phyloP scores from a whole-genome alignment of 805 yeast genomes.

The Schizosaccharomyces cryophilus region DNA sequence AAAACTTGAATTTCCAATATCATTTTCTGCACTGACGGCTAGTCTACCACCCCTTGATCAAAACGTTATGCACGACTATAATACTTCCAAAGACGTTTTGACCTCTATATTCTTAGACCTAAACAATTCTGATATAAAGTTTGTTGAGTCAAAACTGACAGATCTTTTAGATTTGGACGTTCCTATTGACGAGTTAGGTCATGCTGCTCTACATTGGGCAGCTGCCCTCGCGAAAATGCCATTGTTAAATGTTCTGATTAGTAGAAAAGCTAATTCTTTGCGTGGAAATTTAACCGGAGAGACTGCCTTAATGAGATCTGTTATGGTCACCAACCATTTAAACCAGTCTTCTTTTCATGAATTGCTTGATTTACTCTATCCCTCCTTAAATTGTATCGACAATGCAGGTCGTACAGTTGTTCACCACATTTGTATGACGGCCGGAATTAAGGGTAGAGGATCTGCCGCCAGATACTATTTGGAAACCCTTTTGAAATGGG shows the following conservation, averaged over 20 bases:
- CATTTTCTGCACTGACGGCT: neutral
- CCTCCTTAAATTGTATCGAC: conserved; percentile 42
- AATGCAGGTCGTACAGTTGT: conserved; percentile 52
- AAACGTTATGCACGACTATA: conserved; percentile 14
- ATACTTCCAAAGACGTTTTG: conserved; percentile 21
- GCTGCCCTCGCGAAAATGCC: conserved; percentile 63
- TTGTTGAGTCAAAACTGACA: conserved; percentile 8
- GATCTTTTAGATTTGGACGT: conserved; percentile 40
- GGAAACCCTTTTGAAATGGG: conserved; percentile 53
- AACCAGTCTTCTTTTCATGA: conserved; percentile 53
- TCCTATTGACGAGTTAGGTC: conserved; percentile 80
- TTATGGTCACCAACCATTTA: conserved; percentile 59
- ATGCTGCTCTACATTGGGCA: conserved; percentile 89
- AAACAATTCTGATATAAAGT: neutral
- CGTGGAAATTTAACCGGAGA: conserved; percentile 68
- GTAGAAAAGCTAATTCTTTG: conserved; percentile 39
- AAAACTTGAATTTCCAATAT: neutral
- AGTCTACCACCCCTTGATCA: conserved; percentile 20
- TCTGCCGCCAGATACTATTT: conserved; percentile 51
- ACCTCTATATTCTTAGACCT: conserved; percentile 26
- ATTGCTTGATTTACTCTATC: conserved; percentile 48
- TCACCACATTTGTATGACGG: conserved; percentile 65
- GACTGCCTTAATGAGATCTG: conserved; percentile 63
- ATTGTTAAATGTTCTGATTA: conserved; percentile 43
- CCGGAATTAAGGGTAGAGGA: conserved; percentile 50